Percentiles rank a stretch among this genome's conserved stretches.
These are phyloP conservation scores for Hymenoscyphus infarciens DNA, from an alignment of 2,329 filamentous ascomycete genomes.

Conservation along the genomic window DNA sequence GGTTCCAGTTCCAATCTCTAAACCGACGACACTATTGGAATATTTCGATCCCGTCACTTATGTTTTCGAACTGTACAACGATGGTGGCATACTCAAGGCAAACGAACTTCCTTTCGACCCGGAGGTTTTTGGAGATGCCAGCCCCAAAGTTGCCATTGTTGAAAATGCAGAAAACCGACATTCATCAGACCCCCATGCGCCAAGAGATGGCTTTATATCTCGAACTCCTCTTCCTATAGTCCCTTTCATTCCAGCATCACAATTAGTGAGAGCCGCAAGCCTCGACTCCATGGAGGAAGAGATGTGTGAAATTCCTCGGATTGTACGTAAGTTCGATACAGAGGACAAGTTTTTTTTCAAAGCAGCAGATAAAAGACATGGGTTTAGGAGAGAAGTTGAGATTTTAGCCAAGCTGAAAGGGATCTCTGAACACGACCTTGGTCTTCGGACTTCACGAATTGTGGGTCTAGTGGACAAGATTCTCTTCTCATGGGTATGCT, in stretches of 20 bases:
- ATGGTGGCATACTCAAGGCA: slow-evolving; percentile 15
- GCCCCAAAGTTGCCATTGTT: neutral
- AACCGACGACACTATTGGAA: neutral
- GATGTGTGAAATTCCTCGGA: slow-evolving; percentile 15
- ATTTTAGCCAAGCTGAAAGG: slow-evolving; percentile 12
- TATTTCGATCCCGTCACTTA: slow-evolving; percentile 15
- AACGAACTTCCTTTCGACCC: slow-evolving; percentile 16
- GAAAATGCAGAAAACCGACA: neutral
- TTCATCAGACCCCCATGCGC: neutral
- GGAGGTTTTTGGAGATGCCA: slow-evolving; percentile 9
- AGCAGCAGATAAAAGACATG: neutral
- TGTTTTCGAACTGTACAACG: slow-evolving; percentile 16
- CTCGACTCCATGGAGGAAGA: slow-evolving; percentile 15
- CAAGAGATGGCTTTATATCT: slow-evolving; percentile 14
- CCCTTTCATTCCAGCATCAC: slow-evolving; percentile 12
- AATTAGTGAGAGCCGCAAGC: slow-evolving; percentile 14
- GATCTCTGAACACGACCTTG: slow-evolving; percentile 15
- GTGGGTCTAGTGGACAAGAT: slow-evolving; percentile 16
- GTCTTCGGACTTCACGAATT: slow-evolving; percentile 16
- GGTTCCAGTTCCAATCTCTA: neutral
- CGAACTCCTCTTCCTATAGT: slow-evolving; percentile 13
- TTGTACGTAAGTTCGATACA: slow-evolving; percentile 14
- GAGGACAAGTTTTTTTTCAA: neutral
- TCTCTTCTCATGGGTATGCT: slow-evolving; percentile 18
- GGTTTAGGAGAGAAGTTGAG: neutral